phyloP scores from a whole-genome alignment of 2,329 filamentous ascomycete species.

The Phialophora macrospora region DNA sequence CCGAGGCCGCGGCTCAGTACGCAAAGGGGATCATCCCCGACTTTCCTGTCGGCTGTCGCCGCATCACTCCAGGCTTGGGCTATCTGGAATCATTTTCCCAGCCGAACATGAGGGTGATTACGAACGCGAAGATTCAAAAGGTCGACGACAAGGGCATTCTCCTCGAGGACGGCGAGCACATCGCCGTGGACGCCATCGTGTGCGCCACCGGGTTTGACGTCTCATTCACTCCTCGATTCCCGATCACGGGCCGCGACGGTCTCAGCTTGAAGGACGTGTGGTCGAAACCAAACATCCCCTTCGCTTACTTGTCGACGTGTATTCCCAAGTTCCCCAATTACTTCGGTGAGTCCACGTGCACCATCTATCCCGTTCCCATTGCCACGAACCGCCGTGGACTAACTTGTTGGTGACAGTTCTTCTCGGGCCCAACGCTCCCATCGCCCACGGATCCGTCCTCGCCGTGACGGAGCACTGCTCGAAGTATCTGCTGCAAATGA shows the following conservation, averaged over 20 bases:
- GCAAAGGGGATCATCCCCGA: constrained; percentile 31
- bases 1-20: constrained; percentile 28
- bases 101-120: constrained; percentile 37
- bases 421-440: constrained; percentile 38
- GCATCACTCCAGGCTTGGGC: constrained; percentile 42
- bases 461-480: constrained; percentile 39
- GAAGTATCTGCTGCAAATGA: constrained; percentile 37
- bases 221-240: constrained; percentile 40
- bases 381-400: too few relatives aligned
- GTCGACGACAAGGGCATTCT: constrained; percentile 34
- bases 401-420: constrained; percentile 26
- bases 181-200: constrained; percentile 38
- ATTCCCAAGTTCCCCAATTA: constrained; percentile 40
- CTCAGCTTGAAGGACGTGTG: constrained; percentile 45
- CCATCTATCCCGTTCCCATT: not conserved
- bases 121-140: constrained; percentile 33
- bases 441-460: constrained; percentile 40
- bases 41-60: constrained; percentile 40
- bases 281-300: constrained; percentile 40
- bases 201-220: constrained; percentile 47
- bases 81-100: constrained; percentile 42
- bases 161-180: constrained; percentile 40
- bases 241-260: constrained; percentile 30
- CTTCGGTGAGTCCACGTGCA: constrained; percentile 25
- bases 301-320: constrained; percentile 33